These are phyloP conservation scores for Arthroderma uncinatum DNA, from an alignment of 2,329 filamentous ascomycete genomes.

Conservation along the genomic window DNA sequence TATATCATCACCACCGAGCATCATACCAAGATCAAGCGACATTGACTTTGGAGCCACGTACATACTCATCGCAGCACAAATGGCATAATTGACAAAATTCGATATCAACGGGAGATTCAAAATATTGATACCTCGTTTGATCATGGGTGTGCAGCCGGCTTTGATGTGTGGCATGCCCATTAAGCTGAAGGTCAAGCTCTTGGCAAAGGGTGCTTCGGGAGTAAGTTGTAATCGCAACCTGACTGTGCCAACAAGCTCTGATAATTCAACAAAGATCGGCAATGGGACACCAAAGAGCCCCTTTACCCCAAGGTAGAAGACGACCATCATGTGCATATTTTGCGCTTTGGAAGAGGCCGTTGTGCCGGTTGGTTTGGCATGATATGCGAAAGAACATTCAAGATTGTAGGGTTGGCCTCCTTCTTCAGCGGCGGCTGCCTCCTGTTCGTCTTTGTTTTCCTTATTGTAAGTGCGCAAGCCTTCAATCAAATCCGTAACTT, in stretches of 20 bases:
- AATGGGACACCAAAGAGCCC: constrained; percentile 81
- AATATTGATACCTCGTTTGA: constrained; percentile 82
- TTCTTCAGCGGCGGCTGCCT: constrained; percentile 78
- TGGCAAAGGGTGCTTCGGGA: constrained; percentile 83
- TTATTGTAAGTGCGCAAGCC: constrained; percentile 68
- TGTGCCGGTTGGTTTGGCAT: constrained; percentile 62
- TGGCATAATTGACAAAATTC: constrained; percentile 94
- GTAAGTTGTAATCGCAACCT: constrained; percentile 73
- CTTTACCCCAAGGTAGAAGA: constrained; percentile 86
- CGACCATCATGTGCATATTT: constrained; percentile 94
- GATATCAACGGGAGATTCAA: constrained; percentile 86
- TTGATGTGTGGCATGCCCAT: constrained; percentile 88
- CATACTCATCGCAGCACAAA: constrained; percentile 73
- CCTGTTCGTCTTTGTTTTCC: constrained; percentile 72
- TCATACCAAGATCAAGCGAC: constrained; percentile 80
- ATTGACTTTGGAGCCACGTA: constrained; percentile 93
- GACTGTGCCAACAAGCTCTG: constrained; percentile 78
- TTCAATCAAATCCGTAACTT: constrained; percentile 71
- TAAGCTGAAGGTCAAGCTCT: constrained; percentile 81
- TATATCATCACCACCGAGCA: constrained; percentile 83
- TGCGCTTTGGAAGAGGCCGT: constrained; percentile 69
- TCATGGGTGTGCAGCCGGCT: constrained; percentile 82
- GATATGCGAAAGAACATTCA: constrained; percentile 82
- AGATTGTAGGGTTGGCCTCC: constrained; percentile 89
- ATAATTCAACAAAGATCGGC: constrained; percentile 81